Evolutionary conservation across 2,329 filamentous ascomycete species (phyloP).

Genomic region (Phaeophleospora eucalypticola): DNA sequence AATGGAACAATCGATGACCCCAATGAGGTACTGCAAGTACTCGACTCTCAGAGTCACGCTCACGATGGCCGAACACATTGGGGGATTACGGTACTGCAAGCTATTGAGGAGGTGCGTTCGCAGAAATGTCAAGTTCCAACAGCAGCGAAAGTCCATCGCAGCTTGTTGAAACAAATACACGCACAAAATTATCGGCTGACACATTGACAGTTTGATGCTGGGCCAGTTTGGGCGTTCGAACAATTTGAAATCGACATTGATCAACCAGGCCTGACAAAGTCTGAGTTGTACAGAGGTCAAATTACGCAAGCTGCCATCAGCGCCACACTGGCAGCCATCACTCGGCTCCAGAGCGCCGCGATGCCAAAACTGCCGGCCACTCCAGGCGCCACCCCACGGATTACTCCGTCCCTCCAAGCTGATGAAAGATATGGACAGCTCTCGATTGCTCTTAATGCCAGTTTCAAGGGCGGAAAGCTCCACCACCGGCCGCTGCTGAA

Average conservation of each 20-base stretch:
- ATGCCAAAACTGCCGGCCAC: slow-evolving; percentile 34
- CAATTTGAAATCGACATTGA: slow-evolving; percentile 43
- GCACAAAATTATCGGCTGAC: background rate
- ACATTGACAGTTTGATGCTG: slow-evolving; percentile 35
- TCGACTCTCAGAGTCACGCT: slow-evolving; percentile 20
- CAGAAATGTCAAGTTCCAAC: no score
- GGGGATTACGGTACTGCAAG: slow-evolving; percentile 41
- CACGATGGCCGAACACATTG: slow-evolving; percentile 38
- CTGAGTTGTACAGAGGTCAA: slow-evolving; percentile 38
- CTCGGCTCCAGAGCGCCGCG: slow-evolving; percentile 33
- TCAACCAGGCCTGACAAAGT: slow-evolving; percentile 39
- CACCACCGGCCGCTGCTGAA: slow-evolving; percentile 39
- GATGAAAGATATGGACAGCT: slow-evolving; percentile 26
- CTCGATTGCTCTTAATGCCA: slow-evolving; percentile 34
- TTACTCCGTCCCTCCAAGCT: slow-evolving; percentile 27
- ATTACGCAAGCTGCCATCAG: slow-evolving; percentile 39
- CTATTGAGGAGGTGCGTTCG: slow-evolving; percentile 31
- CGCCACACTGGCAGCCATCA: slow-evolving; percentile 37
- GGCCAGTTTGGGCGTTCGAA: slow-evolving; percentile 44
- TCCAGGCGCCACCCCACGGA: slow-evolving; percentile 15
- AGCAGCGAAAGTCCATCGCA: no score
- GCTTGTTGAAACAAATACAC: no score
- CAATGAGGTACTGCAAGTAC: slow-evolving; percentile 27
- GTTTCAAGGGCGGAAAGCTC: slow-evolving; percentile 38
- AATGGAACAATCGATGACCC: slow-evolving; percentile 36